A percentile compares a stretch with the other conserved stretches of the same genome.
Conservation (phyloP, 371 early-diverging fungal genomes). For the Mortierella polycephala region DNA sequence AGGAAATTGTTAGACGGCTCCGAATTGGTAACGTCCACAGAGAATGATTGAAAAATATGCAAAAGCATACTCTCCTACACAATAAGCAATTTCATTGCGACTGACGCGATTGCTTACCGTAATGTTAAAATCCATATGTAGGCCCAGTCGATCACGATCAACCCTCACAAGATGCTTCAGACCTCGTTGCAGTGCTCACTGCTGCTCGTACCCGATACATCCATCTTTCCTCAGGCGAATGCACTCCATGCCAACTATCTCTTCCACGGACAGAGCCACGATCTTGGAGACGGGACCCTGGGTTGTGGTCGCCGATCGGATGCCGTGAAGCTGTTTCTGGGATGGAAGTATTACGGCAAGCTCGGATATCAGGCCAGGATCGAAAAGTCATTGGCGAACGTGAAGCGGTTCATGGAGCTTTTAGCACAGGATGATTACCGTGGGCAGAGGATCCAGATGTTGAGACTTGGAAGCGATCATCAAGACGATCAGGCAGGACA, state of each 20-base stretch:
- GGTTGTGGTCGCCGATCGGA: conserved; percentile 91
- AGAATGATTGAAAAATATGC: too few species aligned
- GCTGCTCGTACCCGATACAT: conserved; percentile 67
- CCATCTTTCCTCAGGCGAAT: conserved; percentile 69
- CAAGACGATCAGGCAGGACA: conserved; percentile 5
- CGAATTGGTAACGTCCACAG: conserved; percentile 52
- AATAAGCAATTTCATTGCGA: background rate
- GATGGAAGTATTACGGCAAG: conserved; percentile 84
- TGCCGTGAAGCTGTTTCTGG: conserved; percentile 83
- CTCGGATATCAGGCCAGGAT: conserved; percentile 44
- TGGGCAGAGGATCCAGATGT: conserved; percentile 43
- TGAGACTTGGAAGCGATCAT: conserved; percentile 36
- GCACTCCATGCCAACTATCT: conserved; percentile 77
- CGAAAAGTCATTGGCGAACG: conserved; percentile 48
- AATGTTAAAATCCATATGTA: background rate
- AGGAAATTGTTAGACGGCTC: conserved; percentile 63
- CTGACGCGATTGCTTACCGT: too few species aligned
- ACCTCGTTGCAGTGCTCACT: conserved; percentile 88
- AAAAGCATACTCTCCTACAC: background rate
- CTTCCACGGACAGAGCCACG: conserved; percentile 78
- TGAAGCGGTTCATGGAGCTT: conserved; percentile 37
- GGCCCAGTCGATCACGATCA: conserved; percentile 81
- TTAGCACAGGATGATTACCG: conserved; percentile 30
- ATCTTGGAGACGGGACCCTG: conserved; percentile 84
- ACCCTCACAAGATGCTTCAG: conserved; percentile 91